Percentiles rank a stretch among this genome's conserved stretches.
phyloP scores from a whole-genome alignment of 2,329 filamentous ascomycete species.

The Trichoderma arundinaceum region DNA sequence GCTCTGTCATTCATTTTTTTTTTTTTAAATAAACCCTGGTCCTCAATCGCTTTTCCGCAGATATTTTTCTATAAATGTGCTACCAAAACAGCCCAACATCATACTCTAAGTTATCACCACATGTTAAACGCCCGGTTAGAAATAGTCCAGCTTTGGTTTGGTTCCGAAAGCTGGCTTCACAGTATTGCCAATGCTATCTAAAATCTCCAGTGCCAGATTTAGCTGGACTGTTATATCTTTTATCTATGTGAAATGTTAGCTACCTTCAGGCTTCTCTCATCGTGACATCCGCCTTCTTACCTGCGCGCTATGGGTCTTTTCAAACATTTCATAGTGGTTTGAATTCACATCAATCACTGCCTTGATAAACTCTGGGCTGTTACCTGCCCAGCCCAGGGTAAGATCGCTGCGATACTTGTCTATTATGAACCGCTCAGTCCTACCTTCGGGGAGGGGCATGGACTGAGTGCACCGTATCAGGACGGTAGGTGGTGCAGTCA shows the following conservation, averaged over 20 bases:
- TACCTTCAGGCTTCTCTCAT: background rate
- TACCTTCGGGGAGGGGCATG: conserved; percentile 27
- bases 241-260: conserved; percentile 23
- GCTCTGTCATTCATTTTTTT: too few species aligned
- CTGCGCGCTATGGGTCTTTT: conserved; percentile 30
- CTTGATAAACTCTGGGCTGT: conserved; percentile 40
- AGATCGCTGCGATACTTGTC: conserved; percentile 39
- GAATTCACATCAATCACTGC: conserved; percentile 40
- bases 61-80: background rate
- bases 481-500: conserved; percentile 35
- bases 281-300: background rate
- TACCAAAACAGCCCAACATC: background rate
- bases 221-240: conserved; percentile 32
- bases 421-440: conserved; percentile 34
- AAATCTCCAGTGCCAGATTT: conserved; percentile 57
- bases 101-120: background rate
- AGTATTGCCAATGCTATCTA: conserved; percentile 43
- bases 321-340: conserved; percentile 41
- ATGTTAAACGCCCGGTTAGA: background rate
- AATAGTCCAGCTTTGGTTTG: conserved; percentile 24
- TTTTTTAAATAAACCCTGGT: background rate
- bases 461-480: conserved; percentile 36
- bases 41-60: background rate
- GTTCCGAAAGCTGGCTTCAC: background rate
- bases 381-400: conserved; percentile 41